A percentile compares a stretch with the other conserved stretches of the same genome.
Evolutionary conservation across 2,329 filamentous ascomycete species (phyloP).

Genomic region (Cryphonectria parasitica): DNA sequence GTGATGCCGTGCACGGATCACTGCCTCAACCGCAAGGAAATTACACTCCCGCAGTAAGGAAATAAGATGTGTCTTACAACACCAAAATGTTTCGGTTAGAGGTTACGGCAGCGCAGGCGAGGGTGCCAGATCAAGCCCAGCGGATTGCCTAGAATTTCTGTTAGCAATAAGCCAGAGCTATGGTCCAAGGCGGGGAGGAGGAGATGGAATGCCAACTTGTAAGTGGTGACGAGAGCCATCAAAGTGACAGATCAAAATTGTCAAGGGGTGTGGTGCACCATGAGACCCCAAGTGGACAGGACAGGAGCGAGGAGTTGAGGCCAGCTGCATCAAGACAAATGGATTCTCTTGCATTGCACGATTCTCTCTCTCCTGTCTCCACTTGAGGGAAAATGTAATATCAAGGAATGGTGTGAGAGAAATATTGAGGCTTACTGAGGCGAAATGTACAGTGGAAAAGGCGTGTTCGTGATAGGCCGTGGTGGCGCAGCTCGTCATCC

Average conservation of each 20-base stretch:
- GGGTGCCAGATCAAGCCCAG: slow-evolving; percentile 18
- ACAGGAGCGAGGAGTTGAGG: not conserved
- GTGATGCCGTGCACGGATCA: slow-evolving; percentile 27
- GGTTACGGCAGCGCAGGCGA: slow-evolving; percentile 22
- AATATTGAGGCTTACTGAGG: not conserved
- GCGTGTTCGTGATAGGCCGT: slow-evolving; percentile 8
- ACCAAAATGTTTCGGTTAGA: slow-evolving; percentile 29
- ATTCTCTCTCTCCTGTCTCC: not conserved
- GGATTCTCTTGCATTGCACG: not conserved
- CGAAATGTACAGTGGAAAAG: not conserved
- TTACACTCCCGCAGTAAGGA: slow-evolving; percentile 28
- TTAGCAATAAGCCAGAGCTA: slow-evolving; percentile 18
- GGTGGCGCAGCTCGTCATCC: slow-evolving; percentile 1
- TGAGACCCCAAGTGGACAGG: not conserved
- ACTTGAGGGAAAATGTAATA: not conserved
- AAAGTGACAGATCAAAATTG: slow-evolving; percentile 22
- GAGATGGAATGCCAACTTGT: not conserved
- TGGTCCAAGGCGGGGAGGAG: slow-evolving; percentile 16
- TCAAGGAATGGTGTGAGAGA: not conserved
- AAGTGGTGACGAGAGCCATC: not conserved
- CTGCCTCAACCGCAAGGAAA: slow-evolving; percentile 30
- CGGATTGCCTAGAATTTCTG: slow-evolving; percentile 18
- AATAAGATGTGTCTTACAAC: slow-evolving; percentile 32
- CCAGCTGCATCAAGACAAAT: not conserved
- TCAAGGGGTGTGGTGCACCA: not conserved